phyloP scores from a whole-genome alignment of 2,329 filamentous ascomycete genomes.

The Fusarium marasasianum region DNA sequence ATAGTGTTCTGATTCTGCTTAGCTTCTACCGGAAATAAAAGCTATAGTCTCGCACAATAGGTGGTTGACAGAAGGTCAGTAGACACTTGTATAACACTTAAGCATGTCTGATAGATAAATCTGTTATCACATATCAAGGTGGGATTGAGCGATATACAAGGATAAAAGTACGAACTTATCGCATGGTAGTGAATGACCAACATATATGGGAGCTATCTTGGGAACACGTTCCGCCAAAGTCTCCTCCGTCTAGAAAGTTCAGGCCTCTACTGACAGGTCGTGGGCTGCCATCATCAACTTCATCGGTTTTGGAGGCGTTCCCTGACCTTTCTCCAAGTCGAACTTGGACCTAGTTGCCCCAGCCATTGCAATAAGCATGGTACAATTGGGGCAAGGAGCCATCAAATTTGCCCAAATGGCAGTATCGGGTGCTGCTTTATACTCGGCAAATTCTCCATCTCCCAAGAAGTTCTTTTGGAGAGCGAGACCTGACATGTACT shows the following conservation, averaged over 20 bases:
- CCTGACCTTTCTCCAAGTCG: neutral
- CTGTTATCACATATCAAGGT: no score
- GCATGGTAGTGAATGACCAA: neutral
- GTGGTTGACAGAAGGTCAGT: no score
- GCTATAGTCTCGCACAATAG: fast-evolving
- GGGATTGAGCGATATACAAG: fast-evolving
- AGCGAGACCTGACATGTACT: neutral
- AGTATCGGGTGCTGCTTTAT: neutral
- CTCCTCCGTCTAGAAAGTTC: fast-evolving
- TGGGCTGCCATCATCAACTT: neutral
- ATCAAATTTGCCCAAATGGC: neutral
- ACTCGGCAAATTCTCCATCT: neutral
- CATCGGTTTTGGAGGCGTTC: neutral
- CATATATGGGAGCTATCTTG: neutral
- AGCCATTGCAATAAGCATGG: neutral
- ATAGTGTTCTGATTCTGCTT: no score
- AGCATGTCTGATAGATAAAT: fast-evolving
- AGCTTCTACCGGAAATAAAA: no score
- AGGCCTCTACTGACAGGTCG: neutral
- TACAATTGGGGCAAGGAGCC: neutral
- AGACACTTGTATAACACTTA: no score
- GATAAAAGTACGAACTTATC: neutral
- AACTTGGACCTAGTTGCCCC: neutral
- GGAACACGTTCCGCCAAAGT: neutral
- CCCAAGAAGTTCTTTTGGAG: neutral